Evolutionary conservation across 495 filamentous ascomycete genomes (phyloP).

Genomic region (Podospora conica): DNA sequence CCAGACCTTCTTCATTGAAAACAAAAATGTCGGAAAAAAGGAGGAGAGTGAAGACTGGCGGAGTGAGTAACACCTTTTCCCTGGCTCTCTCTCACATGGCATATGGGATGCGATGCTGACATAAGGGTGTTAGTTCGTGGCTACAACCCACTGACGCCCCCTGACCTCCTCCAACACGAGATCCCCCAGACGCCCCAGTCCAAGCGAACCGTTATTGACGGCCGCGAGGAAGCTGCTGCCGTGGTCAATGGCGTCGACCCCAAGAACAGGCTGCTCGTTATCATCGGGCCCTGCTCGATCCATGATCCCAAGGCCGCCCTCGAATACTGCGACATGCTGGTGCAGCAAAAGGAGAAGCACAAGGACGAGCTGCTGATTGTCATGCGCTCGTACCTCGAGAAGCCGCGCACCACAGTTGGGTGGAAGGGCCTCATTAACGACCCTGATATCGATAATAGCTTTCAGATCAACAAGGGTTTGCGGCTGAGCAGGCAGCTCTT

Average conservation of each 20-base stretch:
- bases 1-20: slow-evolving; percentile 68
- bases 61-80: slow-evolving; percentile 49
- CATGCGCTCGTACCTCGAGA: slow-evolving; percentile 98
- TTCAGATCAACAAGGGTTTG: slow-evolving; percentile 98
- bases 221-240: slow-evolving; percentile 73
- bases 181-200: slow-evolving; percentile 74
- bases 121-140: slow-evolving; percentile 58
- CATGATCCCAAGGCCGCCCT: slow-evolving; percentile 90
- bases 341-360: slow-evolving; percentile 84
- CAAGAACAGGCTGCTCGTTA: slow-evolving; percentile 73
- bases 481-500: slow-evolving; percentile 84
- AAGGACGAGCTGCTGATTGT: slow-evolving; percentile 84
- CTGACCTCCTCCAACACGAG: slow-evolving; percentile 92
- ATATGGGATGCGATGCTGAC: slow-evolving; percentile 10
- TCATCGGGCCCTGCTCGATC: slow-evolving; percentile 95
- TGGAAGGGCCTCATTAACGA: slow-evolving; percentile 99
- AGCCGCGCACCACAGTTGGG: slow-evolving; percentile 95
- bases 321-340: slow-evolving; percentile 83
- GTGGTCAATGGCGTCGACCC: slow-evolving; percentile 75
- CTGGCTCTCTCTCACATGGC: no score
- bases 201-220: slow-evolving; percentile 69
- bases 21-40: slow-evolving; percentile 81
- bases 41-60: slow-evolving; percentile 81
- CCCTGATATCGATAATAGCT: slow-evolving; percentile 96
- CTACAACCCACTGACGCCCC: slow-evolving; percentile 90